Conservation (phyloP, 768 basidiomycete species). For the Boletus sensibilis region DNA sequence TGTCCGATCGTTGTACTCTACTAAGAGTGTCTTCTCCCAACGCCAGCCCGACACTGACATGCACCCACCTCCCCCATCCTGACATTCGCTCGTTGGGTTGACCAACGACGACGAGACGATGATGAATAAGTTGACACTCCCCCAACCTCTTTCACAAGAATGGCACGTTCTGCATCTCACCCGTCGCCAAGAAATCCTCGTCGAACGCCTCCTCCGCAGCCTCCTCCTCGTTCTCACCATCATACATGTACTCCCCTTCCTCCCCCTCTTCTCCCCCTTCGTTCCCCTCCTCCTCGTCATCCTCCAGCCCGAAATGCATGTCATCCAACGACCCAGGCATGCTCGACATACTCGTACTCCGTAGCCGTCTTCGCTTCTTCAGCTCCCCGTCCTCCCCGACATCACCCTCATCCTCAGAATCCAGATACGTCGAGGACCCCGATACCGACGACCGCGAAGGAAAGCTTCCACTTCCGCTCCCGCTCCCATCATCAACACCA, state of each 20-base stretch:
- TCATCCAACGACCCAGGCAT: slow-evolving; percentile 85
- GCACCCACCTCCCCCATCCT: not conserved
- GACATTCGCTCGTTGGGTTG: not conserved
- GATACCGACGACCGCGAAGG: slow-evolving; percentile 55
- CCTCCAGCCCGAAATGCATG: slow-evolving; percentile 53
- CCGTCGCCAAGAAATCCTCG: slow-evolving; percentile 75
- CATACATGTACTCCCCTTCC: slow-evolving; percentile 33
- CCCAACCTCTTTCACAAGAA: slow-evolving; percentile 43
- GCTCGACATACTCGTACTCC: slow-evolving; percentile 70
- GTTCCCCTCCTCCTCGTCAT: slow-evolving; percentile 45
- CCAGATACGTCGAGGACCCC: slow-evolving; percentile 47
- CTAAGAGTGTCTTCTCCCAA: no score
- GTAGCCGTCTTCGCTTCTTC: slow-evolving; percentile 39
- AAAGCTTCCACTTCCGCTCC: slow-evolving; percentile 44
- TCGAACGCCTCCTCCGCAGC: slow-evolving; percentile 74
- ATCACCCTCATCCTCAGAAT: slow-evolving; percentile 48
- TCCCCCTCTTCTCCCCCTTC: slow-evolving; percentile 32
- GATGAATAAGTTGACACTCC: not conserved
- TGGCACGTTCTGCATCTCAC: slow-evolving; percentile 79
- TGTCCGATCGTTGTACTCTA: slow-evolving; percentile 7
- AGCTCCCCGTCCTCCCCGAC: slow-evolving; percentile 38
- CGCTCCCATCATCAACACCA: slow-evolving; percentile 16
- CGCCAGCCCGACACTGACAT: not conserved
- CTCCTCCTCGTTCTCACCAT: slow-evolving; percentile 53
- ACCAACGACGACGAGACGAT: not conserved